Conservation (phyloP, 2,329 filamentous ascomycete genomes). For the Aspergillus sp. region DNA sequence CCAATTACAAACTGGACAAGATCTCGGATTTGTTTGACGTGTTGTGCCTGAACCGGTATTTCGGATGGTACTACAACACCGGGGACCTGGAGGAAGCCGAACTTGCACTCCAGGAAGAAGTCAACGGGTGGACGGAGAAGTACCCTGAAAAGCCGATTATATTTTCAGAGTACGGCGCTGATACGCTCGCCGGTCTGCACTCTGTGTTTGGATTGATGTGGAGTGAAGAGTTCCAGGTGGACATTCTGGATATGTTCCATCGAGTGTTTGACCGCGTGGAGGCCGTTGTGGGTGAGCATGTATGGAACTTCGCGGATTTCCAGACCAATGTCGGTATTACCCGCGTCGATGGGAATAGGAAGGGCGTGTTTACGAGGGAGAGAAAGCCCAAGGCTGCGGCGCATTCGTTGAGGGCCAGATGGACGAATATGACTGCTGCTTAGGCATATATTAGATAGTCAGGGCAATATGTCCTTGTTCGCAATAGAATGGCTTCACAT, state of each 20-base stretch:
- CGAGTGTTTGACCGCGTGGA: constrained; percentile 30
- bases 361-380: background rate
- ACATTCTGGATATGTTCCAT: constrained; percentile 29
- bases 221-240: constrained; percentile 31
- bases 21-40: background rate
- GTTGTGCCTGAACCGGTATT: constrained; percentile 1
- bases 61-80: constrained; percentile 4
- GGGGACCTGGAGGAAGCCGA: constrained; percentile 23
- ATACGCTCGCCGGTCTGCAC: constrained; percentile 29
- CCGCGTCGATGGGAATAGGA: constrained; percentile 2
- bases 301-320: constrained; percentile 4
- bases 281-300: constrained; percentile 26
- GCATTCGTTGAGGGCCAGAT: background rate
- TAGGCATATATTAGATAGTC: background rate
- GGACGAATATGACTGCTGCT: background rate
- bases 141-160: constrained; percentile 29
- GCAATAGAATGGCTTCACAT: too few species aligned
- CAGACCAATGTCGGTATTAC: background rate
- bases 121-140: constrained; percentile 23
- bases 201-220: constrained; percentile 24
- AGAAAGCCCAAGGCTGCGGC: constrained; percentile 1
- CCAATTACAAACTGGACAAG: background rate
- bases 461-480: too few species aligned
- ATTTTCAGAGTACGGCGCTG: constrained; percentile 31
- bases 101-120: constrained; percentile 21